Evolutionary conservation across 768 basidiomycete genomes (phyloP).

Genomic region (Scleroderma bovista): DNA sequence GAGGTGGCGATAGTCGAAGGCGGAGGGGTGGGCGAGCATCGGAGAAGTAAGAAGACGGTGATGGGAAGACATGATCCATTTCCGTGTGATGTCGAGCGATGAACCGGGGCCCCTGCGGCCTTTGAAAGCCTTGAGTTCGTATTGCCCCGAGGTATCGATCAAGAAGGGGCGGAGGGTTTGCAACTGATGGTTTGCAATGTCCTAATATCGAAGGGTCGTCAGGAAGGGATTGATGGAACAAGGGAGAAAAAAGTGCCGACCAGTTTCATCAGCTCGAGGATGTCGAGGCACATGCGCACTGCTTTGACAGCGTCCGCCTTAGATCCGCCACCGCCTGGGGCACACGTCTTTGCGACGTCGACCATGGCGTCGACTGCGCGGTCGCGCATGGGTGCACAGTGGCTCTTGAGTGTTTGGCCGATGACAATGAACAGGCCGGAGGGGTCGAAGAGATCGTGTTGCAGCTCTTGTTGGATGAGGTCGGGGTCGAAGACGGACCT

Average conservation of each 20-base stretch:
- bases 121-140: conserved; percentile 76
- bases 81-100: conserved; percentile 50
- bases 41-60: conserved; percentile 36
- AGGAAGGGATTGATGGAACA: conserved; percentile 6
- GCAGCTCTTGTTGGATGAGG: conserved; percentile 78
- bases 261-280: conserved; percentile 93
- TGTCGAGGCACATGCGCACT: conserved; percentile 79
- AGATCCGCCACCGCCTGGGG: conserved; percentile 47
- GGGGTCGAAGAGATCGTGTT: conserved; percentile 71
- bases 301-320: conserved; percentile 66
- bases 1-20: conserved; percentile 40
- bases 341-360: conserved; percentile 53
- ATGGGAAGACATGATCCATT: conserved; percentile 60
- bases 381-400: conserved; percentile 94
- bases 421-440: conserved; percentile 73
- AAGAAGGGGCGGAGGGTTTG: conserved; percentile 90
- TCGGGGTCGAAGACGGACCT: conserved; percentile 76
- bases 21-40: conserved; percentile 39
- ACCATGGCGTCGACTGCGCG: conserved; percentile 81
- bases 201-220: conserved; percentile 42
- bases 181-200: conserved; percentile 95
- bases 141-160: conserved; percentile 69
- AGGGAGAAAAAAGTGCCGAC: conserved; percentile 41
- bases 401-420: conserved; percentile 77
- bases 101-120: conserved; percentile 41